phyloP scores from a whole-genome alignment of 345 rosid genomes.

The Anacardium occidentale region DNA sequence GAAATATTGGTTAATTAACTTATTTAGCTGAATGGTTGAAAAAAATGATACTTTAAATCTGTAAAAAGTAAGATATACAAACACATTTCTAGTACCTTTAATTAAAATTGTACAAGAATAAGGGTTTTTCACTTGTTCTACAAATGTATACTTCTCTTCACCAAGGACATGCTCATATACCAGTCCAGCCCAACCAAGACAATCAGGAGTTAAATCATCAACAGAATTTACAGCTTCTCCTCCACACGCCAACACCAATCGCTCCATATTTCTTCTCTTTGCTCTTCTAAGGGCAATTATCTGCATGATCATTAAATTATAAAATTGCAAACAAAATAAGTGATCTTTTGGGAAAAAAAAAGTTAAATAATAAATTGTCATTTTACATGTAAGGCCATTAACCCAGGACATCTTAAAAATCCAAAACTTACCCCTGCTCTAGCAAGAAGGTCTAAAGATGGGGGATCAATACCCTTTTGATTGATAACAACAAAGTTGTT shows the following conservation, averaged over 20 bases:
- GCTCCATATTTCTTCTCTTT: conserved; percentile 98
- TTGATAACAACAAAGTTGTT: conserved; percentile 71
- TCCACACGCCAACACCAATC: conserved; percentile 91
- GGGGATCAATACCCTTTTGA: conserved; percentile 99
- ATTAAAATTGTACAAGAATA: conserved; percentile 87
- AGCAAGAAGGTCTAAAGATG: conserved; percentile 89
- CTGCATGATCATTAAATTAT: conserved; percentile 36
- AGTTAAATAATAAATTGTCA: not conserved
- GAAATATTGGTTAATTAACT: not conserved
- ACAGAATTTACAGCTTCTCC: conserved; percentile 96
- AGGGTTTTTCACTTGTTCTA: conserved; percentile 92
- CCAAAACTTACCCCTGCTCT: conserved; percentile 82
- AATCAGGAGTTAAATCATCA: conserved; percentile 78
- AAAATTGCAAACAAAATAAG: conserved; percentile 5
- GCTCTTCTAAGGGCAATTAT: conserved; percentile 97
- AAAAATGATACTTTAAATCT: not conserved
- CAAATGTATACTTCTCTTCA: conserved; percentile 94
- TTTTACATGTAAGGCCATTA: not conserved
- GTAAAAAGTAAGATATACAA: not conserved
- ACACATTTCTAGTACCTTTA: conserved; percentile 51
- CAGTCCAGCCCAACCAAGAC: conserved; percentile 98
- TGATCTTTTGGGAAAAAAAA: not conserved
- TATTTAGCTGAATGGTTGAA: not conserved
- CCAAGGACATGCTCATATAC: conserved; percentile 94
- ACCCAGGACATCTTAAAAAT: not conserved